Base-by-base conservation (phyloP, 257 asterid species). In the Petrea volubilis region DNA sequence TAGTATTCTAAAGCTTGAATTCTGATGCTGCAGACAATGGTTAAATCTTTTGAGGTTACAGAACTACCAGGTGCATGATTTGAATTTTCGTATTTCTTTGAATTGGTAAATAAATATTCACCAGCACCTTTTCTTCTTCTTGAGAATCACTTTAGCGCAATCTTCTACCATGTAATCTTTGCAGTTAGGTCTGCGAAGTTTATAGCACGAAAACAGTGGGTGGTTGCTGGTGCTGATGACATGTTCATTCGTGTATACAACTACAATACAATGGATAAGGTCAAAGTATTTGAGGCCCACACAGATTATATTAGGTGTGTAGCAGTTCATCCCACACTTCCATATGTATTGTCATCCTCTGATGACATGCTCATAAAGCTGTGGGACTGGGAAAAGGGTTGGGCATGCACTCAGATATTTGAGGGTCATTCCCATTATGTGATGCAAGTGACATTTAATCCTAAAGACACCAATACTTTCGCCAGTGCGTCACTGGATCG, bases 351-450 rank as follows among this genome's bases (percentile, higher is more conserved):
- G 83, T 95, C 99, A 80, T 92, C 99, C 60, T 95, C 99, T 17
- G 99, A 95, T 77, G 99, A 92, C 89, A 95, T 92, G 99, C 97
- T 95, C 74, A 95, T 95, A 82, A 95, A 95, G 86, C 97, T 95
- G 29, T 95, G 99, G 99, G 99, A 95, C 83, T 95, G 99, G 99
- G 99, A 95, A 75, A 95, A 92, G 83, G 99, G 98, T 21, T 92
- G 98, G 98, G 73, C 73, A 27, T 92, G 98, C 85, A 92, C 98
- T 77, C 99, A 95, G 77, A 92, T 95, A 70, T 95, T 92, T 74
- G 99, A 95, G 84, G 99, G 98, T 51, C 99, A 95, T 76, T 95
- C 99, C 70, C 99, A 95, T 85, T 95, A 95, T 29, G 97, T 95
- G 75, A 95, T 95, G 99, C 99, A 95, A 87, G 99, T 95, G 75